A percentile compares a stretch with the other conserved stretches of the same genome.
phyloP scores from a whole-genome alignment of 352 stramenopile genomes.

The Phytophthora pinifolia region DNA sequence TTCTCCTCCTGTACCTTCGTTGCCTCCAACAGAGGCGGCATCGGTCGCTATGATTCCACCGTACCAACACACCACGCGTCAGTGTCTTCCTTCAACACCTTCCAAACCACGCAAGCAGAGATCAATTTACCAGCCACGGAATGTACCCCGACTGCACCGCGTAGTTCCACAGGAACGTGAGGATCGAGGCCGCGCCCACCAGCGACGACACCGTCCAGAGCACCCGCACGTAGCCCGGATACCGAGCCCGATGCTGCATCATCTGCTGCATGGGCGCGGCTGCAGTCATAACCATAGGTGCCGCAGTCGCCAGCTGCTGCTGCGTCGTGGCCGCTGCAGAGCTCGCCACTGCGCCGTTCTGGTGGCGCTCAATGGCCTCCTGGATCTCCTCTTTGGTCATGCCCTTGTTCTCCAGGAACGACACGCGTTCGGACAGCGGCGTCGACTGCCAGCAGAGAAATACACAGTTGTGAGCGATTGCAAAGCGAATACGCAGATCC shows the following conservation, averaged over 20 bases:
- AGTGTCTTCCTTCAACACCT: background rate
- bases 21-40: conserved; percentile 40
- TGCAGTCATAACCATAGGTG: conserved; percentile 51
- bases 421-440: conserved; percentile 73
- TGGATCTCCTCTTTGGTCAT: conserved; percentile 84
- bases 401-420: conserved; percentile 80
- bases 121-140: conserved; percentile 53
- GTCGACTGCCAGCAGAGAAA: conserved; percentile 33
- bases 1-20: conserved; percentile 53
- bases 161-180: conserved; percentile 78
- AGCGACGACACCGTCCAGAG: conserved; percentile 74
- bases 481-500: background rate
- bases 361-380: conserved; percentile 66
- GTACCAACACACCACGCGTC: background rate
- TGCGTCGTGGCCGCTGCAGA: background rate
- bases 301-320: conserved; percentile 12
- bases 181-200: conserved; percentile 63
- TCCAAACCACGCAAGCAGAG: background rate
- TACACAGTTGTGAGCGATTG: background rate
- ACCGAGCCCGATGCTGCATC: conserved; percentile 34
- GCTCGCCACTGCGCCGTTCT: conserved; percentile 28
- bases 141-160: conserved; percentile 69
- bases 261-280: conserved; percentile 50
- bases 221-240: conserved; percentile 63
- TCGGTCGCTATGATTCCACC: conserved; percentile 30